A percentile compares a stretch with the other conserved stretches of the same genome.
Conservation (phyloP, 495 filamentous ascomycete species). For the Gamarada debralockiae region DNA sequence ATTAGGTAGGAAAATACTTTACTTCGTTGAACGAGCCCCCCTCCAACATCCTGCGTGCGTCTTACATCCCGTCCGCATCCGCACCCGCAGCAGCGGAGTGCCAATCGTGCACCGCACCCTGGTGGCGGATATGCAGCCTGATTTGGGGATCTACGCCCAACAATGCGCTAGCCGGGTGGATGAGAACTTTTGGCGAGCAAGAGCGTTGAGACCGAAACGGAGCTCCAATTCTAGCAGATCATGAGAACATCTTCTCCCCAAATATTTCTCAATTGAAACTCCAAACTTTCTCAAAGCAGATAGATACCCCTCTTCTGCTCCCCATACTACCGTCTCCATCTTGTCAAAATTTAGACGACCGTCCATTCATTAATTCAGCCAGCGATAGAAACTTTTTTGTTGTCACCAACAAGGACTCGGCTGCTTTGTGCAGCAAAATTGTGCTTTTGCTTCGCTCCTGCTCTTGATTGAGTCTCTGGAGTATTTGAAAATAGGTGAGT, state of each 20-base stretch:
- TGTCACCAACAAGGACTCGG: constrained; percentile 1
- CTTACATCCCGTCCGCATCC: no score
- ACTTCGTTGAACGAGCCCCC: no score
- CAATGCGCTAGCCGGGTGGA: constrained; percentile 1
- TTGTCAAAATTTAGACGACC: background rate
- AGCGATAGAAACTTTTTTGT: constrained; percentile 12
- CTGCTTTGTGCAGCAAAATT: constrained; percentile 21
- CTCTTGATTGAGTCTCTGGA: constrained; percentile 29
- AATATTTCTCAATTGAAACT: background rate
- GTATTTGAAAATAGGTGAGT: constrained; percentile 11
- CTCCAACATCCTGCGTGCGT: no score
- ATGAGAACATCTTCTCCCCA: background rate
- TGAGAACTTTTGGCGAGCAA: background rate
- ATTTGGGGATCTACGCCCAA: background rate
- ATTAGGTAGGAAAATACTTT: background rate
- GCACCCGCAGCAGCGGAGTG: background rate
- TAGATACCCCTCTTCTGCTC: background rate
- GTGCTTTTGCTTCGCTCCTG: constrained; percentile 16
- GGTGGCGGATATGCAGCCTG: background rate
- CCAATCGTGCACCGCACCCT: background rate
- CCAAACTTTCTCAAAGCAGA: background rate
- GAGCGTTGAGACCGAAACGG: background rate
- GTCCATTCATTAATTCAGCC: constrained; percentile 1
- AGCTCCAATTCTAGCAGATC: background rate
- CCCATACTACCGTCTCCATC: background rate